phyloP scores from a whole-genome alignment of 257 asterid genomes.

The Voacanga thouarsii region DNA sequence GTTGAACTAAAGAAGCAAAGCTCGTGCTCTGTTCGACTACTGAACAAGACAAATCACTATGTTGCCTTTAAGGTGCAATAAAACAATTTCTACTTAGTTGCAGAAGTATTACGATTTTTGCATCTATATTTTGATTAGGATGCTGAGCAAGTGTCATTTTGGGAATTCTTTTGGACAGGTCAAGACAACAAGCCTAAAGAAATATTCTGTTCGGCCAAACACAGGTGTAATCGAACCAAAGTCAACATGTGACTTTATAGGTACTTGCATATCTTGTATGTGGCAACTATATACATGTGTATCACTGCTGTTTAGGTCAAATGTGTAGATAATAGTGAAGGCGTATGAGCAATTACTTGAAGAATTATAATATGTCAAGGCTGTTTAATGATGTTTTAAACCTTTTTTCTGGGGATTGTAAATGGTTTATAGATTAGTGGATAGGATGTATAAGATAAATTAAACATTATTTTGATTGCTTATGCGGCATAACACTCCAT shows the following conservation, averaged over 20 bases:
- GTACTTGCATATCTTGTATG: slow-evolving; percentile 17
- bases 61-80: slow-evolving; percentile 45
- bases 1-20: slow-evolving; percentile 42
- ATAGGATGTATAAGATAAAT: background rate
- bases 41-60: slow-evolving; percentile 27
- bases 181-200: slow-evolving; percentile 53
- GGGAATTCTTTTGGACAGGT: slow-evolving; percentile 32
- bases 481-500: background rate
- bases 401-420: background rate
- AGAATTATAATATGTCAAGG: background rate
- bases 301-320: background rate
- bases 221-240: slow-evolving; percentile 38
- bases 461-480: background rate
- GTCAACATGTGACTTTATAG: slow-evolving; percentile 34
- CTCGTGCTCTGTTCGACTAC: slow-evolving; percentile 33
- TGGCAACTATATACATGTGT: background rate
- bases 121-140: background rate
- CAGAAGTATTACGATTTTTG: background rate
- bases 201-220: slow-evolving; percentile 50
- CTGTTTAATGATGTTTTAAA: background rate
- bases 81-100: background rate
- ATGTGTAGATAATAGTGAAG: background rate
- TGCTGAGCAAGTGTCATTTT: background rate
- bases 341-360: background rate
- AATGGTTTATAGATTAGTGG: background rate